Percentiles rank a stretch among this genome's conserved stretches.
Conservation (phyloP, 1,139 yeast species). For the Taphrina populina region DNA sequence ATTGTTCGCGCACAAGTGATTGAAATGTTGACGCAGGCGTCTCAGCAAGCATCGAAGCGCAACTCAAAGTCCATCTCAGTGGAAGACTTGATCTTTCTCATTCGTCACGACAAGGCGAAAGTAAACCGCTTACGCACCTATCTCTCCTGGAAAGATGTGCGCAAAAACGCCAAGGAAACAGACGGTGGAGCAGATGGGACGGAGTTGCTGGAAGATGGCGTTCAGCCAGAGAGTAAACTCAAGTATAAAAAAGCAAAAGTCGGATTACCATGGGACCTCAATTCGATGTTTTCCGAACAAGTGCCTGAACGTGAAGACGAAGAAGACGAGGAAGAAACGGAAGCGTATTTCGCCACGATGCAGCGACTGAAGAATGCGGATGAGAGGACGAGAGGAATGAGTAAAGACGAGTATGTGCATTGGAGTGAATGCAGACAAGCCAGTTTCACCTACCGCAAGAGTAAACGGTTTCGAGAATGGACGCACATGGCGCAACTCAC, state of each 20-base stretch:
- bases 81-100: slow-evolving; percentile 88
- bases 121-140: slow-evolving; percentile 88
- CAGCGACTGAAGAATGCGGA: slow-evolving; percentile 89
- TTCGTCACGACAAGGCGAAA: slow-evolving; percentile 91
- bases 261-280: slow-evolving; percentile 91
- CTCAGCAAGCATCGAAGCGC: slow-evolving; percentile 71
- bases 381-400: slow-evolving; percentile 89
- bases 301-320: slow-evolving; percentile 78
- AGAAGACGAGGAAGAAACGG: slow-evolving; percentile 82
- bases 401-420: slow-evolving; percentile 94
- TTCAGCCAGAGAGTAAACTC: slow-evolving; percentile 56
- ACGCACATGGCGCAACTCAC: slow-evolving; percentile 81
- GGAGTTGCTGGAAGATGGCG: slow-evolving; percentile 46
- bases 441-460: slow-evolving; percentile 88
- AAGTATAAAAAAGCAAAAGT: slow-evolving; percentile 76
- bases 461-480: slow-evolving; percentile 93
- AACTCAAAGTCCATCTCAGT: slow-evolving; percentile 85
- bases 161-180: slow-evolving; percentile 95
- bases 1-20: slow-evolving; percentile 93
- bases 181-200: slow-evolving; percentile 65
- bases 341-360: slow-evolving; percentile 83
- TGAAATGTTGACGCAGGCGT: slow-evolving; percentile 67
- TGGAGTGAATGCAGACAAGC: slow-evolving; percentile 99
- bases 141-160: slow-evolving; percentile 93
- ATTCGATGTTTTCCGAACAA: slow-evolving; percentile 89